These are phyloP conservation scores for Zygnema cylindricum DNA, from an alignment of 139 green algal species.

Conservation along the genomic window DNA sequence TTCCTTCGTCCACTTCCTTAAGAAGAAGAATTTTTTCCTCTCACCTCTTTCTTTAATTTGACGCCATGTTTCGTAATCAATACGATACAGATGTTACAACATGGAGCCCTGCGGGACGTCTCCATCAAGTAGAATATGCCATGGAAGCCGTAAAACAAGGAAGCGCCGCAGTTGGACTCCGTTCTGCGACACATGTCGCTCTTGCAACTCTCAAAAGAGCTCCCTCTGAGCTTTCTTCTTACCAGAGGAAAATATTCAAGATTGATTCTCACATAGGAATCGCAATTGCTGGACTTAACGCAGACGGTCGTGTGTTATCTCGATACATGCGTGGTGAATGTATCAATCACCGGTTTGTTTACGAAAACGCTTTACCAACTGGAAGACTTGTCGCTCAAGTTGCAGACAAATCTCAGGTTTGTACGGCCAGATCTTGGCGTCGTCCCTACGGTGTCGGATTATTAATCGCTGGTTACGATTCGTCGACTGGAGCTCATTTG, in stretches of 20 bases:
- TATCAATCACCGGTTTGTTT: slow-evolving; percentile 94
- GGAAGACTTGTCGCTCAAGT: slow-evolving; percentile 87
- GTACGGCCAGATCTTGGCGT: slow-evolving; percentile 91
- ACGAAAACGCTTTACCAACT: slow-evolving; percentile 86
- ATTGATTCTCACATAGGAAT: slow-evolving; percentile 98
- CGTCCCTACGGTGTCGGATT: slow-evolving; percentile 94
- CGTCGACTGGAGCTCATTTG: slow-evolving; percentile 75
- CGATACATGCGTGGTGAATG: slow-evolving; percentile 97
- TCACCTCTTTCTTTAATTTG: background rate
- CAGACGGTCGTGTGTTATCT: slow-evolving; percentile 90
- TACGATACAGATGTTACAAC: slow-evolving; percentile 97
- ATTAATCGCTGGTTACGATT: slow-evolving; percentile 87
- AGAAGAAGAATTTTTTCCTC: too few species aligned
- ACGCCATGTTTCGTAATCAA: slow-evolving; percentile 73
- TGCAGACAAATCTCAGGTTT: slow-evolving; percentile 86
- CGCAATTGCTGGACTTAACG: slow-evolving; percentile 90
- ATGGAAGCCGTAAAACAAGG: slow-evolving; percentile 99
- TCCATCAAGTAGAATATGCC: slow-evolving; percentile 96
- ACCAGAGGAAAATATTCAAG: slow-evolving; percentile 85
- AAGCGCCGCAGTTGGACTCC: slow-evolving; percentile 88
- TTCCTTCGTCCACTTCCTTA: too few species aligned
- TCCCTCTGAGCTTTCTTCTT: slow-evolving; percentile 87
- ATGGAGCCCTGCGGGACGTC: slow-evolving; percentile 91
- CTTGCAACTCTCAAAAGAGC: slow-evolving; percentile 90
- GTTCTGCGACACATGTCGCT: slow-evolving; percentile 87